A percentile compares a stretch with the other conserved stretches of the same genome.
These are phyloP conservation scores for Talaromyces sp. DNA, from an alignment of 2,329 filamentous ascomycete species.

Conservation along the genomic window DNA sequence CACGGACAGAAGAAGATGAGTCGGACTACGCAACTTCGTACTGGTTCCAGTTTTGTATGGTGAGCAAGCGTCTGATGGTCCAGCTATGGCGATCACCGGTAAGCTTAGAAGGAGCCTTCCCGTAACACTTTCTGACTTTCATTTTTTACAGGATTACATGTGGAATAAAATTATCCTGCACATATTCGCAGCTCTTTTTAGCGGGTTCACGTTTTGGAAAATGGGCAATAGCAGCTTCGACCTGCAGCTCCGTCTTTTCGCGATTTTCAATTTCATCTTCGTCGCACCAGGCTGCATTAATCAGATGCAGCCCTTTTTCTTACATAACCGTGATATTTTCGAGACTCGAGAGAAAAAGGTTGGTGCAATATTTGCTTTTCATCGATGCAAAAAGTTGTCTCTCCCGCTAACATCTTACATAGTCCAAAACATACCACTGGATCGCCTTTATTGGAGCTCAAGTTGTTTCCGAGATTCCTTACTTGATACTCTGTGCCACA, in stretches of 20 bases:
- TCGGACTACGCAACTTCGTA: too few species aligned
- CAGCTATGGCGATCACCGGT: too few species aligned
- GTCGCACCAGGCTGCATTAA: constrained; percentile 58
- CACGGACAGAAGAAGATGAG: too few species aligned
- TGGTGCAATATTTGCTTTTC: background rate
- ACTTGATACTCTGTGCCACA: constrained; percentile 45
- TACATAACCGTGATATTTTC: constrained; percentile 56
- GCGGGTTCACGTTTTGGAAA: constrained; percentile 62
- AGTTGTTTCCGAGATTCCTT: constrained; percentile 48
- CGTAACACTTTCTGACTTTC: background rate
- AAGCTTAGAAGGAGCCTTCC: too few species aligned
- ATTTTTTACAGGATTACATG: constrained; percentile 36
- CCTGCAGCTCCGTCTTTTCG: constrained; percentile 56
- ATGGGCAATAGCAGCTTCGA: constrained; percentile 52
- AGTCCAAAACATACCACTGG: constrained; percentile 60
- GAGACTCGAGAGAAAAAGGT: constrained; percentile 58
- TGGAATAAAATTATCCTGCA: constrained; percentile 53
- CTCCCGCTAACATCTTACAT: background rate
- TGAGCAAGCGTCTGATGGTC: too few species aligned
- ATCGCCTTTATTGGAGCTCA: constrained; percentile 56
- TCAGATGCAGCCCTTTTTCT: constrained; percentile 59
- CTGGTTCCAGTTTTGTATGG: too few species aligned
- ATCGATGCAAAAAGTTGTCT: background rate
- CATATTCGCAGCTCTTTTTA: constrained; percentile 55
- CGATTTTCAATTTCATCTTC: constrained; percentile 63